phyloP scores from a whole-genome alignment of 2,329 filamentous ascomycete genomes.

The Sporothrix dimorphospora region DNA sequence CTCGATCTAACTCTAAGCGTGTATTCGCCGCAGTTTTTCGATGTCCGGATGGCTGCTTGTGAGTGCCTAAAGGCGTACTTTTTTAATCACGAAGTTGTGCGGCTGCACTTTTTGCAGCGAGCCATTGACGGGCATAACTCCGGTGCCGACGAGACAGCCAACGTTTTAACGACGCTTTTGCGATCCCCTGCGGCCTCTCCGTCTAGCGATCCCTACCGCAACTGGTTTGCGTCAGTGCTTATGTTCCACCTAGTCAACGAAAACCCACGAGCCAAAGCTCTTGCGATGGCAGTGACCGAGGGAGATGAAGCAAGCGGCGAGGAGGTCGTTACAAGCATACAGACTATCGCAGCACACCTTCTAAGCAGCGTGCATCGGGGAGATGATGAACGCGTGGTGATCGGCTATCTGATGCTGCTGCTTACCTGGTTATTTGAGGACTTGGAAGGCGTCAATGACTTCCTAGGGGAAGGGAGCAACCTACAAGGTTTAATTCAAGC shows the following conservation, averaged over 20 bases:
- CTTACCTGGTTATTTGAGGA: slow-evolving; percentile 92
- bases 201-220: slow-evolving; percentile 79
- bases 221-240: slow-evolving; percentile 87
- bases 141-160: slow-evolving; percentile 79
- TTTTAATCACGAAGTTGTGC: slow-evolving; percentile 76
- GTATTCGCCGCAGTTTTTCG: slow-evolving; percentile 68
- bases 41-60: slow-evolving; percentile 81
- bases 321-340: slow-evolving; percentile 92
- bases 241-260: slow-evolving; percentile 85
- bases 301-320: slow-evolving; percentile 88
- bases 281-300: slow-evolving; percentile 81
- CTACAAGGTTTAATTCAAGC: slow-evolving; percentile 83
- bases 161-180: slow-evolving; percentile 83
- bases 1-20: slow-evolving; percentile 78
- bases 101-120: slow-evolving; percentile 80
- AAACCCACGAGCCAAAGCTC: slow-evolving; percentile 74
- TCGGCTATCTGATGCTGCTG: slow-evolving; percentile 88
- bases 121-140: slow-evolving; percentile 86
- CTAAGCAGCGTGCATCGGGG: slow-evolving; percentile 74
- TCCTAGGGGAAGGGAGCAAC: slow-evolving; percentile 88
- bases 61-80: slow-evolving; percentile 95
- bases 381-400: slow-evolving; percentile 76
- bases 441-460: slow-evolving; percentile 87
- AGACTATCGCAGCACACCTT: slow-evolving; percentile 84
- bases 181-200: slow-evolving; percentile 63